Evolutionary conservation across 805 yeast species (phyloP).

Genomic region (Starmerella bombi): DNA sequence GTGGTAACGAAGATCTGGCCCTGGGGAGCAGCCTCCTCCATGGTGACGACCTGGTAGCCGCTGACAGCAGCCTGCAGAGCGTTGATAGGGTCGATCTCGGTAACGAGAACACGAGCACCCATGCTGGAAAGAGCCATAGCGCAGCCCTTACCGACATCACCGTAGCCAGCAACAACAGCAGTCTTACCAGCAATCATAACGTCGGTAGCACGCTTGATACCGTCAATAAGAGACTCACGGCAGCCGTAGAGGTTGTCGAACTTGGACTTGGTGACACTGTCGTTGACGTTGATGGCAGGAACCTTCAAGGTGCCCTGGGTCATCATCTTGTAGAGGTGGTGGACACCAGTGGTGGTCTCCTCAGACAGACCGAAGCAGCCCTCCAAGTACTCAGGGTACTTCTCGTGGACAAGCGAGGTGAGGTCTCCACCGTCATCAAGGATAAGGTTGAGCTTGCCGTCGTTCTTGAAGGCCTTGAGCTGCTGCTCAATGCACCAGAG

Average conservation of each 20-base stretch:
- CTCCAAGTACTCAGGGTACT: constrained; percentile 93
- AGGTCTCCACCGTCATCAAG: constrained; percentile 99
- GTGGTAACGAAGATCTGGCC: constrained; percentile 99
- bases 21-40: constrained; percentile 80
- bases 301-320: constrained; percentile 81
- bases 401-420: constrained; percentile 91
- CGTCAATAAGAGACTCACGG: constrained; percentile 96
- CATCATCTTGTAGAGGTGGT: constrained; percentile 94
- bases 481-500: constrained; percentile 99
- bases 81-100: constrained; percentile 97
- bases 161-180: constrained; percentile 98
- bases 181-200: constrained; percentile 99
- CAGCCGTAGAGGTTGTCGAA: constrained; percentile 99
- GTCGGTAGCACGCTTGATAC: constrained; percentile 99
- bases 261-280: constrained; percentile 97
- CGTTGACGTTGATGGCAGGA: constrained; percentile 98
- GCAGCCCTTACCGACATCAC: constrained; percentile 99
- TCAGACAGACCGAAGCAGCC: constrained; percentile 93
- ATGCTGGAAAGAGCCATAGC: constrained; percentile 96
- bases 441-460: constrained; percentile 86
- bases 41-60: constrained; percentile 92
- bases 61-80: constrained; percentile 99
- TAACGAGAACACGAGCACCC: constrained; percentile 98
- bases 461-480: constrained; percentile 93
- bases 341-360: constrained; percentile 99